Percentiles rank a stretch among this genome's conserved stretches.
Evolutionary conservation across 192 early-diverging fungal genomes (phyloP).

Genomic region (Mortierella claussenii): DNA sequence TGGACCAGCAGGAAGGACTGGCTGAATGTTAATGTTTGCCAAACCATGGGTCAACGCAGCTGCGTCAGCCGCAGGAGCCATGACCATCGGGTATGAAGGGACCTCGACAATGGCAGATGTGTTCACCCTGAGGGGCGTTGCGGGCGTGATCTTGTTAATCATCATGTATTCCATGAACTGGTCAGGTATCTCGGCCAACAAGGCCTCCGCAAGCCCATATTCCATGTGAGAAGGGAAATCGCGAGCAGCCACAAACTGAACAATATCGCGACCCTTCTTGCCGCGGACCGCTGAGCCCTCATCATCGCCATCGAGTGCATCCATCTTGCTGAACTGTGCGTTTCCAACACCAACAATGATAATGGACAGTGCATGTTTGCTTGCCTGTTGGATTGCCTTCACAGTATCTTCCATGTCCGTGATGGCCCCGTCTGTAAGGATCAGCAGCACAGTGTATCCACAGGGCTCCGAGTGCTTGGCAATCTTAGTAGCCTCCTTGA

Average conservation of each 20-base stretch:
- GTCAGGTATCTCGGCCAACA: constrained; percentile 65
- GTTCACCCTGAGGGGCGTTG: constrained; percentile 9
- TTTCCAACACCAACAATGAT: constrained; percentile 68
- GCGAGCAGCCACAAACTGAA: constrained; percentile 68
- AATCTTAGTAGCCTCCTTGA: constrained; percentile 10
- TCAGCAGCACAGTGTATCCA: constrained; percentile 22
- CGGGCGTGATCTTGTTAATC: constrained; percentile 42
- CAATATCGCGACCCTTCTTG: constrained; percentile 60
- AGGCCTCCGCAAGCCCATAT: constrained; percentile 47
- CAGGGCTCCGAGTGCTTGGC: neutral
- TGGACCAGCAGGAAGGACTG: neutral
- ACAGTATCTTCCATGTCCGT: constrained; percentile 52
- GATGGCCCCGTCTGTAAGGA: constrained; percentile 44
- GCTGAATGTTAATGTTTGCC: neutral
- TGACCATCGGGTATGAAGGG: neutral
- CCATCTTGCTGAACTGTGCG: constrained; percentile 62
- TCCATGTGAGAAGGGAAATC: constrained; percentile 31
- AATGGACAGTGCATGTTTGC: constrained; percentile 57
- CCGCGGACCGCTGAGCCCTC: constrained; percentile 13
- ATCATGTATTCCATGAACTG: constrained; percentile 65
- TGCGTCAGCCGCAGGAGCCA: neutral
- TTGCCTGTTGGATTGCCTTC: constrained; percentile 56
- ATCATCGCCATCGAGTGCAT: constrained; percentile 63
- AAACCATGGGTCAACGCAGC: neutral
- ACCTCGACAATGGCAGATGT: constrained; percentile 1